phyloP scores from a whole-genome alignment of 495 filamentous ascomycete species.

The Trichocladium antarcticum region DNA sequence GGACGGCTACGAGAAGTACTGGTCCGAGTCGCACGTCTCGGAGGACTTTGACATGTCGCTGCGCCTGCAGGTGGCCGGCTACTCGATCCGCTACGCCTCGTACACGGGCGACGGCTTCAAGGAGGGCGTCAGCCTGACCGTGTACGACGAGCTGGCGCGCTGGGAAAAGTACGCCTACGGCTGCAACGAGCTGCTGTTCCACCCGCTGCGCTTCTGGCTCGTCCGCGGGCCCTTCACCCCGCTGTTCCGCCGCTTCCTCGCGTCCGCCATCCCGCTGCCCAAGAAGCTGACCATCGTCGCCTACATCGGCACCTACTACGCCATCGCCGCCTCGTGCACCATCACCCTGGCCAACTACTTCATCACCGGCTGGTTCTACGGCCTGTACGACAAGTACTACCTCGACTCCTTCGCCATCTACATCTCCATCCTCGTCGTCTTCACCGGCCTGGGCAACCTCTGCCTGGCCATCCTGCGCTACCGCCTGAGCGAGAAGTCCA shows the following conservation, averaged over 20 bases:
- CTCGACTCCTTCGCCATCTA: constrained; percentile 66
- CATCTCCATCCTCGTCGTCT: constrained; percentile 61
- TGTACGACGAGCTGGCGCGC: constrained; percentile 72
- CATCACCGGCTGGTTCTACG: constrained; percentile 63
- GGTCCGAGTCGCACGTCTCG: constrained; percentile 72
- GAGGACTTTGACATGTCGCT: constrained; percentile 84
- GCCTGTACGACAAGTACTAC: constrained; percentile 64
- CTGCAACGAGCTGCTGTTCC: constrained; percentile 74
- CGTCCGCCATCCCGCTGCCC: constrained; percentile 61
- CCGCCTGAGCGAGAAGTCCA: constrained; percentile 47
- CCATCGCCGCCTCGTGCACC: constrained; percentile 68
- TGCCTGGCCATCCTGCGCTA: constrained; percentile 57
- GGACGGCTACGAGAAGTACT: constrained; percentile 66
- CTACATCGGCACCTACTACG: constrained; percentile 80
- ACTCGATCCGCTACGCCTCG: constrained; percentile 61
- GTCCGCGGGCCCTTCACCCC: constrained; percentile 60
- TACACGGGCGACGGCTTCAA: constrained; percentile 71
- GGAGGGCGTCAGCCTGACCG: constrained; percentile 73
- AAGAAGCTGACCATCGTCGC: constrained; percentile 72
- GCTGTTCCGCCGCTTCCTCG: constrained; percentile 59
- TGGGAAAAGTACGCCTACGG: constrained; percentile 86
- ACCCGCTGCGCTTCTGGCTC: constrained; percentile 55
- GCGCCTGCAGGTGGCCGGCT: constrained; percentile 59
- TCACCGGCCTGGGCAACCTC: constrained; percentile 57
- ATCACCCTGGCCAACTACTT: constrained; percentile 71